Evolutionary conservation across 2,329 filamentous ascomycete genomes (phyloP).

Genomic region (Colletotrichum filicis): DNA sequence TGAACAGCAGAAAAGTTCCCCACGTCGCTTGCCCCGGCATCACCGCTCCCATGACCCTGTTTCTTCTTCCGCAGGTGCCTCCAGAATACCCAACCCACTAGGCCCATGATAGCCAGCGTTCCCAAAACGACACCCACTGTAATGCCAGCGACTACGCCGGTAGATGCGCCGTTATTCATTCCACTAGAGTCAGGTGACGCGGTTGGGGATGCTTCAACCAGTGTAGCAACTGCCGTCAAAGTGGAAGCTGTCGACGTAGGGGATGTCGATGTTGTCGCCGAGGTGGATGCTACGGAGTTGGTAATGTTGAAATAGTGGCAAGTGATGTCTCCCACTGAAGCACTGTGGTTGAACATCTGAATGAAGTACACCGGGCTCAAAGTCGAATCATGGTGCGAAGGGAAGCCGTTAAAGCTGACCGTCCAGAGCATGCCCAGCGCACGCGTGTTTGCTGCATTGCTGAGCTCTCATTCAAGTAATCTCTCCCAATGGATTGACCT

Average conservation of each 20-base stretch:
- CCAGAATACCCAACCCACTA: background rate
- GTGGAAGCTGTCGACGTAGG: background rate
- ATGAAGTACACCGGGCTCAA: background rate
- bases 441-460: background rate
- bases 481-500: background rate
- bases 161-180: constrained; percentile 11
- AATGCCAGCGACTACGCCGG: background rate
- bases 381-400: background rate
- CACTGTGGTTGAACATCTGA: background rate
- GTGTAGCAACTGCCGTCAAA: background rate
- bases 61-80: background rate
- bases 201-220: background rate
- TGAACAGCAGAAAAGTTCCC: background rate
- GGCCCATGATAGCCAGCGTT: background rate
- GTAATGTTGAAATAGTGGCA: background rate
- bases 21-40: background rate
- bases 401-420: background rate
- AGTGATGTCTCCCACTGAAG: background rate
- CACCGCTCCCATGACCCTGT: no score
- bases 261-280: background rate
- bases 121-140: background rate
- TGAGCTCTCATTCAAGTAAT: background rate
- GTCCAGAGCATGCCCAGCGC: background rate
- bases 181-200: background rate
- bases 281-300: background rate